These are phyloP conservation scores for sunflower (Helianthus annuus) DNA, from an alignment of 129 eudicot species.

Conservation along the genomic window DNA sequence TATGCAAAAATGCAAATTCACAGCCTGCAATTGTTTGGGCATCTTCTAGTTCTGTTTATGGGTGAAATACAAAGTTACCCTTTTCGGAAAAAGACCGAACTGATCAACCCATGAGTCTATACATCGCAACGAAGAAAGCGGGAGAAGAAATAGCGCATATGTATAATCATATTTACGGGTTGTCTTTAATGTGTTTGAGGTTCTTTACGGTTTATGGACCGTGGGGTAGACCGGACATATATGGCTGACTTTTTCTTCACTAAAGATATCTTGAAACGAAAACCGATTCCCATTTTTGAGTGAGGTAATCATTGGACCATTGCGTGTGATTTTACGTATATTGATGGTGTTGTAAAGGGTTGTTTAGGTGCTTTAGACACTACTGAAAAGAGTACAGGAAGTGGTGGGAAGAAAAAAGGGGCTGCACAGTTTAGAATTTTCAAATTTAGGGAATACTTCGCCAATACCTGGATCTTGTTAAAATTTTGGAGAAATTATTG, in stretches of 20 bases:
- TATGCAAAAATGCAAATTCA: too few species aligned
- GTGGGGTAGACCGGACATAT: too few species aligned
- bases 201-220: too few species aligned
- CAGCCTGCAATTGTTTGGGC: too few species aligned
- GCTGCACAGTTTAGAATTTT: conserved; percentile 48
- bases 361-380: neutral
- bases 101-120: conserved; percentile 19
- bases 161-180: too few species aligned
- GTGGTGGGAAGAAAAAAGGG: conserved; percentile 41
- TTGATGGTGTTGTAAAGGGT: conserved; percentile 43
- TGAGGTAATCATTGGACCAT: conserved; percentile 38
- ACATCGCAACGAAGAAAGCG: conserved; percentile 49
- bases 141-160: conserved; percentile 42
- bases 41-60: too few species aligned
- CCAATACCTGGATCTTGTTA: conserved; percentile 45
- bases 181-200: too few species aligned
- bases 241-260: too few species aligned
- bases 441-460: conserved; percentile 49
- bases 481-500: conserved; percentile 32
- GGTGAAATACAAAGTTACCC: conserved; percentile 18
- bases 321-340: conserved; percentile 43
- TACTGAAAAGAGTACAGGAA: neutral
- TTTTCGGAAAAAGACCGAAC: conserved; percentile 50
- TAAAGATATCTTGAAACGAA: conserved; percentile 35
- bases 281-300: conserved; percentile 40